Evolutionary conservation across 176 grass and related monocot genomes (phyloP).

Genomic region (Musa itinerans): DNA sequence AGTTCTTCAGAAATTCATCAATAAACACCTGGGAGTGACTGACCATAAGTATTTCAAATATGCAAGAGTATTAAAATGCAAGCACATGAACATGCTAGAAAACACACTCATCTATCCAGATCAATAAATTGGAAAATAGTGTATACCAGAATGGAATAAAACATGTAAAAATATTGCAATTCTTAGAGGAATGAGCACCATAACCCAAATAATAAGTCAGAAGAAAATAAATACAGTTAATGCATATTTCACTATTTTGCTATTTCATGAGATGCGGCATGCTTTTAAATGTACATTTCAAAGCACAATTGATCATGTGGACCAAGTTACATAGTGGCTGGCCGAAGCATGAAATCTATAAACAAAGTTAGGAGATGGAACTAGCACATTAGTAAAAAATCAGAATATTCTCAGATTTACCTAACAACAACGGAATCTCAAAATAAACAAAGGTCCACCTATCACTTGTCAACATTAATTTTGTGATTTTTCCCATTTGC

Average conservation of each 20-base stretch:
- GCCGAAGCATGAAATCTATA: not conserved
- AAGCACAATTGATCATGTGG: not conserved
- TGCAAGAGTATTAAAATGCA: not conserved
- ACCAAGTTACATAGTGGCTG: not conserved
- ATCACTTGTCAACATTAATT: not conserved
- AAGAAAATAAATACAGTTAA: not conserved
- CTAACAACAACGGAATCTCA: no score
- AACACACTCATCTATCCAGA: no score
- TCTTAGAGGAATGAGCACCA: not conserved
- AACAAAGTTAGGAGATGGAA: not conserved
- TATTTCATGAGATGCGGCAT: not conserved
- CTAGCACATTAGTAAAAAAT: no score
- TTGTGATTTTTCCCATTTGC: not conserved
- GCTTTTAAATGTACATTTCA: not conserved
- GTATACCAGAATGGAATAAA: not conserved
- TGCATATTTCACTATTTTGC: not conserved
- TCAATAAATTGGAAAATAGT: not conserved
- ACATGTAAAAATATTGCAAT: not conserved
- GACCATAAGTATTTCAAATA: not conserved
- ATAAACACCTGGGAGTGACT: constrained; percentile 20
- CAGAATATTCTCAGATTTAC: no score
- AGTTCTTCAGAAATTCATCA: constrained; percentile 9
- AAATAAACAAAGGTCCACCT: not conserved
- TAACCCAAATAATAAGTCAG: not conserved
- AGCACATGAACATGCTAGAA: not conserved